Base-by-base conservation (phyloP, 352 stramenopile species). In the Pythium dissotocum region DNA sequence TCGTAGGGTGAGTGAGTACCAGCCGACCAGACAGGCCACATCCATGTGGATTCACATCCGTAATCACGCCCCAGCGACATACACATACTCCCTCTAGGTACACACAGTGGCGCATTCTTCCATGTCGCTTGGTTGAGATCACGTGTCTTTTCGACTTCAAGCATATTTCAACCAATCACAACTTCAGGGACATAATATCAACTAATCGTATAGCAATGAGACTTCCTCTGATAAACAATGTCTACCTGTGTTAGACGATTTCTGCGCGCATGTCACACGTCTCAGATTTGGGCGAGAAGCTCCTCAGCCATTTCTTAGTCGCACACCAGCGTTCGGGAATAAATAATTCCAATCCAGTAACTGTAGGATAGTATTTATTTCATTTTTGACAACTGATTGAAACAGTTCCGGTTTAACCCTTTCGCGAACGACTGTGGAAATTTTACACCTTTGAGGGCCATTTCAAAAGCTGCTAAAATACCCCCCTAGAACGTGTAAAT, bases 191-290 rank as follows among this genome's bases (percentile, higher is more conserved):
- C 16, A 0, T 18, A 46, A 6, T 46, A 46, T 46, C 13, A 46
- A 2, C 38, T 4, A 46, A 46, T 18, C 38, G 13, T 46, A 46
- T 6, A n/a, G 35, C 35, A 40, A 12, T 12, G 9, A 40, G 9
- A 14, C 9, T 6, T 18, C 38, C 38, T 6, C 9, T 46, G 38
- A 6, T n/a, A n/a, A 6, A n/a, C 4, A 46, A 13, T 46, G 38
- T n/a, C 38, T 6, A 40, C 35, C 38, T 46, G 8, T 46, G 38
- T 10, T 46, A 18, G 12, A 12, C 6, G 38, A 18, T 18, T 18
- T 46, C 13, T 46, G 13, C 28, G 46, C 16, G 21, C 46, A 30
- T 53, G 46, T 53, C 62, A 58, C 62, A 68, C 32, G 62, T 68
- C 62, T 38, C 53, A 68, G 52, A 7, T 46, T 58, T 51, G 6